Percentiles rank a stretch among this genome's conserved stretches.
phyloP scores from a whole-genome alignment of 1,139 yeast genomes.

The Nakaseomyces delphensis region DNA sequence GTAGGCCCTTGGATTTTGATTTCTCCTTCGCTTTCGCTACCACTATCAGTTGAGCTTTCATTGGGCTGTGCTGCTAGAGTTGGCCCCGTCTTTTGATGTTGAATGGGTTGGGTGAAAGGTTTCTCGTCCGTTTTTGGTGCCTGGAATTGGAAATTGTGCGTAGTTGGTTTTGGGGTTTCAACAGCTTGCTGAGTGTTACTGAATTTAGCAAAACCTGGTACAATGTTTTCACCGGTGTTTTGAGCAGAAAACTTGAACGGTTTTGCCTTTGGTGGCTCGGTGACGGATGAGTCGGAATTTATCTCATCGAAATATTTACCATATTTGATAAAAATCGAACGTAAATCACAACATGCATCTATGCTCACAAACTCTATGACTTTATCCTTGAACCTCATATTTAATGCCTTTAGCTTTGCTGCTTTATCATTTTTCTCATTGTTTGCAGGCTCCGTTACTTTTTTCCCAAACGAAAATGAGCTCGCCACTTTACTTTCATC shows the following conservation, averaged over 20 bases:
- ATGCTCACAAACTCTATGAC: slow-evolving; percentile 38
- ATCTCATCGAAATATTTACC: slow-evolving; percentile 36
- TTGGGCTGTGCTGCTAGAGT: background rate
- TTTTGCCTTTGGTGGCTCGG: background rate
- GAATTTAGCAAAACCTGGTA: background rate
- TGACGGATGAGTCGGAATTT: slow-evolving; percentile 1
- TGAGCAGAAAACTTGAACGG: slow-evolving; percentile 2
- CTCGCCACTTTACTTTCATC: slow-evolving; percentile 17
- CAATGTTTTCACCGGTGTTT: background rate
- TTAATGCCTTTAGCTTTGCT: slow-evolving; percentile 54
- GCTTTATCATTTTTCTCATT: slow-evolving; percentile 11
- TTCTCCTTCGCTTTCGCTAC: slow-evolving; percentile 34
- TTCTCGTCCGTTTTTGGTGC: slow-evolving; percentile 3
- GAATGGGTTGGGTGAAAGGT: slow-evolving; percentile 3
- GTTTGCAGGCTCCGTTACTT: background rate
- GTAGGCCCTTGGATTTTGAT: slow-evolving; percentile 57
- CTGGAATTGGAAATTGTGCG: slow-evolving; percentile 2
- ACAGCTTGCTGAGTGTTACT: slow-evolving; percentile 8
- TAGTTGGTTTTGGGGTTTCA: slow-evolving; percentile 5
- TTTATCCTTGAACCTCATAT: slow-evolving; percentile 50
- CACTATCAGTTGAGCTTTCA: slow-evolving; percentile 31
- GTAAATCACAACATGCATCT: slow-evolving; percentile 51
- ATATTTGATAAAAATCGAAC: slow-evolving; percentile 52
- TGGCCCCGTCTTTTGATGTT: background rate
- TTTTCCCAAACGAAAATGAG: slow-evolving; percentile 15